phyloP scores from a whole-genome alignment of 805 yeast genomes.

The Candida adriatica region DNA sequence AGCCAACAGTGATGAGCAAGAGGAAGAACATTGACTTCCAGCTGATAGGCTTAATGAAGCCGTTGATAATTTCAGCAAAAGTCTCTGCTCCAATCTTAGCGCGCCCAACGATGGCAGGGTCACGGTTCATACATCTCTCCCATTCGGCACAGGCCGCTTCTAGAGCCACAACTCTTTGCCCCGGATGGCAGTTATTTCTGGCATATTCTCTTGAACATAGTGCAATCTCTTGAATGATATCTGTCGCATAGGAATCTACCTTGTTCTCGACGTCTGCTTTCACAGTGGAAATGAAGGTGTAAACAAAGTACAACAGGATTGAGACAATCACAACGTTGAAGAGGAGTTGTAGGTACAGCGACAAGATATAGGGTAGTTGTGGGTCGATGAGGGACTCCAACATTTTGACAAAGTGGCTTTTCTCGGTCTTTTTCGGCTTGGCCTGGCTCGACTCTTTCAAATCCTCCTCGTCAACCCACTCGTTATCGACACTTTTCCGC shows the following conservation, averaged over 20 bases:
- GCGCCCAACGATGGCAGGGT: conserved; percentile 59
- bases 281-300: conserved; percentile 47
- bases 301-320: conserved; percentile 43
- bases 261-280: conserved; percentile 65
- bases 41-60: conserved; percentile 64
- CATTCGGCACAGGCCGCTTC: conserved; percentile 64
- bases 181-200: conserved; percentile 65
- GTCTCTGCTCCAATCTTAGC: conserved; percentile 76
- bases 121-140: conserved; percentile 78
- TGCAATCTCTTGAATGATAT: conserved; percentile 56
- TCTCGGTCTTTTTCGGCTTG: conserved; percentile 4
- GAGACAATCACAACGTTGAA: conserved; percentile 49
- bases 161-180: conserved; percentile 63
- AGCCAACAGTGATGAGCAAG: conserved; percentile 40
- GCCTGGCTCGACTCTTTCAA: conserved; percentile 5
- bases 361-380: conserved; percentile 46
- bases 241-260: conserved; percentile 54
- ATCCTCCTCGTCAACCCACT: conserved; percentile 17
- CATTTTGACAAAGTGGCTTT: conserved; percentile 7
- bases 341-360: conserved; percentile 56
- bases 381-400: conserved; percentile 32
- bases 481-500: conserved; percentile 1
- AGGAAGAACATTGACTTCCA: conserved; percentile 58
- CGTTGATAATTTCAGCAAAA: conserved; percentile 73
- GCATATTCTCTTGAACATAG: conserved; percentile 63